Evolutionary conservation across 2,329 filamentous ascomycete genomes (phyloP).

Genomic region (Pseudogymnoascus sp.): DNA sequence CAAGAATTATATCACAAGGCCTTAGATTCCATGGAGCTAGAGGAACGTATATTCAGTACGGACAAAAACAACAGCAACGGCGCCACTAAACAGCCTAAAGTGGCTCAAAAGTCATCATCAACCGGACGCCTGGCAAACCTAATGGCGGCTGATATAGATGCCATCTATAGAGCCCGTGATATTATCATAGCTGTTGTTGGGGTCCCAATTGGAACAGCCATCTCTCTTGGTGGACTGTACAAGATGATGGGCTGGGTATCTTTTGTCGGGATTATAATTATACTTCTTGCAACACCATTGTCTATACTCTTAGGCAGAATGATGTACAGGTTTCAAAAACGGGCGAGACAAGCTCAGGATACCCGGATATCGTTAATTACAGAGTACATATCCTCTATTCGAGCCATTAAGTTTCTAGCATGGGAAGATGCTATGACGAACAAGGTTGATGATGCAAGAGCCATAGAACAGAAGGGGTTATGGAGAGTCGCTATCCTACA

Average conservation of each 20-base stretch:
- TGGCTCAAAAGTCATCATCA: constrained; percentile 51
- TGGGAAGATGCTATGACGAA: constrained; percentile 49
- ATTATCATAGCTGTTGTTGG: constrained; percentile 41
- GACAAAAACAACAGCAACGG: too few species aligned
- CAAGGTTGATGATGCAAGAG: constrained; percentile 43
- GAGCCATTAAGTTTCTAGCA: constrained; percentile 54
- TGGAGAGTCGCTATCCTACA: constrained; percentile 45
- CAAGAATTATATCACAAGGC: constrained; percentile 18
- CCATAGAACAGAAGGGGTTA: constrained; percentile 45
- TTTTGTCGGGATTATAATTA: constrained; percentile 43
- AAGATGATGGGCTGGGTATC: constrained; percentile 49
- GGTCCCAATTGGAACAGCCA: constrained; percentile 39
- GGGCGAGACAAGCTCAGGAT: constrained; percentile 50
- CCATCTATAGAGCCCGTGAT: constrained; percentile 45
- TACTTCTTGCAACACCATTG: constrained; percentile 43
- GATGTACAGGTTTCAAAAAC: constrained; percentile 44
- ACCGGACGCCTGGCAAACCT: constrained; percentile 46
- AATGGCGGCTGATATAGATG: constrained; percentile 53
- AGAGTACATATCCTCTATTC: constrained; percentile 51
- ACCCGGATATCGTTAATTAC: constrained; percentile 50
- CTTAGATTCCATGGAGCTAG: too few species aligned
- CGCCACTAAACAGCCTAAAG: too few species aligned
- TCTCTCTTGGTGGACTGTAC: constrained; percentile 47
- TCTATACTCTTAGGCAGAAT: constrained; percentile 42
- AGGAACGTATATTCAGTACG: too few species aligned